A percentile compares a stretch with the other conserved stretches of the same genome.
phyloP scores from a whole-genome alignment of 257 asterid genomes.

The Ilex aquifolium region DNA sequence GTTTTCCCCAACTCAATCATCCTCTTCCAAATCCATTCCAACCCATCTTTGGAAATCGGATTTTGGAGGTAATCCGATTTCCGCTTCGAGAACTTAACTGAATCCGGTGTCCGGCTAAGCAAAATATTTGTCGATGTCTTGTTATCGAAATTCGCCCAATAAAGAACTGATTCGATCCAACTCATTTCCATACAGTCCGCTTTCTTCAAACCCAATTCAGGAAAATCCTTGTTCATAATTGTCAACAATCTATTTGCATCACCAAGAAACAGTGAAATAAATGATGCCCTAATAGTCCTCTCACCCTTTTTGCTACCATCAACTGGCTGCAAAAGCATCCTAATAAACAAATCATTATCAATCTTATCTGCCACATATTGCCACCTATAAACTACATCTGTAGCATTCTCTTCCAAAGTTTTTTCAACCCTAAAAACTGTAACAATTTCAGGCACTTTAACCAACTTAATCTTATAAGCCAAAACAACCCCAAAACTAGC shows the following conservation, averaged over 20 bases:
- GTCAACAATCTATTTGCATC: conserved; percentile 8
- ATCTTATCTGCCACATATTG: background rate
- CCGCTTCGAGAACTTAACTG: conserved; percentile 13
- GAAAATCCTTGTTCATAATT: conserved; percentile 10
- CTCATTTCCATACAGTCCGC: conserved; percentile 30
- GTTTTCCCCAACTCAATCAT: conserved; percentile 12
- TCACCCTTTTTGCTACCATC: background rate
- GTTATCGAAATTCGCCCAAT: conserved; percentile 22
- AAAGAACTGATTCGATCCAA: conserved; percentile 29
- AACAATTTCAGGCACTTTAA: background rate
- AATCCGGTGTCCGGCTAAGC: conserved; percentile 11
- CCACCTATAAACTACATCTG: background rate
- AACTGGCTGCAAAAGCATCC: background rate
- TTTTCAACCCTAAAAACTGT: too few relatives aligned
- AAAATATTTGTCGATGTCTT: conserved; percentile 12
- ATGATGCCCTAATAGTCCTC: conserved; percentile 7
- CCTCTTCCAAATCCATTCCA: conserved; percentile 18
- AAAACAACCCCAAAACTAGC: background rate
- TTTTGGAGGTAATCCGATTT: conserved; percentile 35
- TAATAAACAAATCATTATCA: background rate
- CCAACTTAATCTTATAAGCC: background rate
- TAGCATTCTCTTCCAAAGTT: too few relatives aligned
- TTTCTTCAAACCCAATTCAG: conserved; percentile 23
- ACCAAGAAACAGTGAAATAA: conserved; percentile 29
- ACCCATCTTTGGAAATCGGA: conserved; percentile 14